Conservation (phyloP, 129 eudicot genomes). For the Centella asiatica region DNA sequence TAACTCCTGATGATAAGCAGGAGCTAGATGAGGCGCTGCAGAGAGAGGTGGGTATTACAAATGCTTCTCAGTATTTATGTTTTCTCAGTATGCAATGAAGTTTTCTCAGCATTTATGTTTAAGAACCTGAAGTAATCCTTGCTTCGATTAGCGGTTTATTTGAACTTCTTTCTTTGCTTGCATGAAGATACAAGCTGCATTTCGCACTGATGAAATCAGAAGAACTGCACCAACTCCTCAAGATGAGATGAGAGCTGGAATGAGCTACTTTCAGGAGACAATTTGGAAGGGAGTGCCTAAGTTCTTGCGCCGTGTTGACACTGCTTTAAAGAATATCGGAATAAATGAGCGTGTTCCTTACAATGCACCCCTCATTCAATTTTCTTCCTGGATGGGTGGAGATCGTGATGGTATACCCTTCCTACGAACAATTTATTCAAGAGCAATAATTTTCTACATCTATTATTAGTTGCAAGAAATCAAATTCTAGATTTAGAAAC, state of each 20-base stretch:
- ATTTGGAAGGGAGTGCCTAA: slow-evolving; percentile 92
- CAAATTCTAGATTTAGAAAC: too few relatives aligned
- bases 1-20: slow-evolving; percentile 78
- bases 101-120: not conserved
- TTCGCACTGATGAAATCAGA: slow-evolving; percentile 81
- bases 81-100: not conserved
- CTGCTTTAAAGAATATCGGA: slow-evolving; percentile 82
- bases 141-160: not conserved
- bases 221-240: slow-evolving; percentile 80
- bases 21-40: slow-evolving; percentile 88
- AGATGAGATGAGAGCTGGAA: slow-evolving; percentile 91
- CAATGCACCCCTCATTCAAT: slow-evolving; percentile 82
- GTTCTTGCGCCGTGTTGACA: slow-evolving; percentile 75
- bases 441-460: not conserved
- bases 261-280: slow-evolving; percentile 91
- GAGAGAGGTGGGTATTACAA: slow-evolving; percentile 53
- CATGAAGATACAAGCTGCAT: slow-evolving; percentile 87
- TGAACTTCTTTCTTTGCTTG: not conserved
- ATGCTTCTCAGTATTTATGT: not conserved
- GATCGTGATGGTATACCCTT: slow-evolving; percentile 72
- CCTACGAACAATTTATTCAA: not conserved
- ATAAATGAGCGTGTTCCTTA: slow-evolving; percentile 77
- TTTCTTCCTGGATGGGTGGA: slow-evolving; percentile 96
- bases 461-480: not conserved
- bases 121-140: not conserved